Evolutionary conservation across 2,329 filamentous ascomycete species (phyloP).

Genomic region (Parascedosporium putredinis): DNA sequence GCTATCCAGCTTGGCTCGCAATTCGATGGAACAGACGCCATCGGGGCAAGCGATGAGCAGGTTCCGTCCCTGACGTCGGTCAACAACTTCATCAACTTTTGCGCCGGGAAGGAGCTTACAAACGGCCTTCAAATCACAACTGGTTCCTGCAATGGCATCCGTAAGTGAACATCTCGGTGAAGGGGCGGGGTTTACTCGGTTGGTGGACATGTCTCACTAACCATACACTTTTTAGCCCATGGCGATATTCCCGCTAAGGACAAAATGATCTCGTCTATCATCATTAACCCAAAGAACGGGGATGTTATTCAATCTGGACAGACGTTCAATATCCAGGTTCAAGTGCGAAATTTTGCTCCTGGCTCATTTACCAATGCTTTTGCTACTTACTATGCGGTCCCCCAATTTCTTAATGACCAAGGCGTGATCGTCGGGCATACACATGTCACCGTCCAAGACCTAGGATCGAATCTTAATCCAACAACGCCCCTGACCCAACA

Average conservation of each 20-base stretch:
- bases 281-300: constrained; percentile 32
- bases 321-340: constrained; percentile 32
- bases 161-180: too few relatives aligned
- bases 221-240: constrained; percentile 17
- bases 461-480: constrained; percentile 32
- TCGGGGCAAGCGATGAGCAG: constrained; percentile 17
- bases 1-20: constrained; percentile 25
- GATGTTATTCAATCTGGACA: constrained; percentile 27
- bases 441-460: constrained; percentile 36
- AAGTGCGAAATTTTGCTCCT: constrained; percentile 31
- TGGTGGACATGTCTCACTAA: background rate
- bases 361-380: constrained; percentile 40
- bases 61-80: constrained; percentile 16
- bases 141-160: constrained; percentile 47
- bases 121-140: constrained; percentile 38
- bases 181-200: too few relatives aligned
- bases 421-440: constrained; percentile 36
- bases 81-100: constrained; percentile 43
- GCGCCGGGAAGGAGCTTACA: constrained; percentile 34
- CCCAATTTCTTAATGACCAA: constrained; percentile 27
- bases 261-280: constrained; percentile 37
- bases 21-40: constrained; percentile 21
- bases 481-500: constrained; percentile 29
- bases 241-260: constrained; percentile 35
- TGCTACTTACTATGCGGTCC: constrained; percentile 38